Percentiles rank a stretch among this genome's conserved stretches.
Evolutionary conservation across 2,329 filamentous ascomycete genomes (phyloP).

Genomic region (Thelonectria blattea): DNA sequence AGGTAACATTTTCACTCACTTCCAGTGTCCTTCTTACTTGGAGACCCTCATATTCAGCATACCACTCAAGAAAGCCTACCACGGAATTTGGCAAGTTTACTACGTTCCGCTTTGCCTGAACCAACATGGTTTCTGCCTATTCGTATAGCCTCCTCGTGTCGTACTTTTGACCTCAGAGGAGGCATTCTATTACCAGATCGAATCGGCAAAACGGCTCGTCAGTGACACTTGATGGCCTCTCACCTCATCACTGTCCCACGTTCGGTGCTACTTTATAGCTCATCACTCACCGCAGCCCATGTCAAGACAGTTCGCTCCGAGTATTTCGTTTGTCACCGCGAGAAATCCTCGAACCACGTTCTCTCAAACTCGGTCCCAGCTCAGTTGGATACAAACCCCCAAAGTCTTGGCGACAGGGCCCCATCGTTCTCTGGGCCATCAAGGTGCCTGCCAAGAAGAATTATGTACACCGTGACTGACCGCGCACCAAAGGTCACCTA

Average conservation of each 20-base stretch:
- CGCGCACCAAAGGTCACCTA: not conserved
- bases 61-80: too few species aligned
- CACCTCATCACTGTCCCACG: not conserved
- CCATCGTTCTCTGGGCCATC: constrained; percentile 27
- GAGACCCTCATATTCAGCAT: too few species aligned
- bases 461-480: too few species aligned
- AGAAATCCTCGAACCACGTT: not conserved
- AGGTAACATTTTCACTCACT: too few species aligned
- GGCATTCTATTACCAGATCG: not conserved
- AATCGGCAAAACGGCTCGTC: not conserved
- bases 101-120: too few species aligned
- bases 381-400: not conserved
- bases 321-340: too few species aligned
- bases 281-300: not conserved
- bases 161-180: too few species aligned
- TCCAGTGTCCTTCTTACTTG: too few species aligned
- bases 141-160: too few species aligned
- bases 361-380: not conserved
- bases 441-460: constrained; percentile 23
- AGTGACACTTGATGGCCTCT: not conserved
- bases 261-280: not conserved
- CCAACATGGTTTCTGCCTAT: too few species aligned
- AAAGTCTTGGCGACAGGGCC: constrained; percentile 10
- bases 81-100: too few species aligned
- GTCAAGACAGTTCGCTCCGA: not conserved